These are phyloP conservation scores for Dioscorea alata DNA, from an alignment of 106 monocot species.

Conservation along the genomic window DNA sequence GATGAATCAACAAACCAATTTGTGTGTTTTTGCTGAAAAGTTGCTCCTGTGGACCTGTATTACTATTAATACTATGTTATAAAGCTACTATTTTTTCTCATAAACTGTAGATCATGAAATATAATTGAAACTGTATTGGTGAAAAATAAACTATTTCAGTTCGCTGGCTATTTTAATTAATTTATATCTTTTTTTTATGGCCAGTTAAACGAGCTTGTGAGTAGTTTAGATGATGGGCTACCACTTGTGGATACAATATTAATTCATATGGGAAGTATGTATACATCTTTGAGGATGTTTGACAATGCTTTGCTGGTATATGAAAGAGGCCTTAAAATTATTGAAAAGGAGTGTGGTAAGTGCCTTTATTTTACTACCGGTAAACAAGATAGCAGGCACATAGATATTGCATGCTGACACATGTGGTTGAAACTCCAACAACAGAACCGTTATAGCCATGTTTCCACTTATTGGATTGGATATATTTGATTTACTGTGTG, in stretches of 20 bases:
- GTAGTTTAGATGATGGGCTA: conserved; percentile 26
- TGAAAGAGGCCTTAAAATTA: conserved; percentile 50
- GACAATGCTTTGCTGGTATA: conserved; percentile 58
- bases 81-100: not conserved
- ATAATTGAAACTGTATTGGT: conserved; percentile 2
- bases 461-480: too few species aligned
- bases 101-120: not conserved
- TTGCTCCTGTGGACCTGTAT: not conserved
- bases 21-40: not conserved
- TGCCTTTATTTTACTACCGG: not conserved
- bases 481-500: too few species aligned
- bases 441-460: too few species aligned
- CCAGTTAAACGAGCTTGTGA: conserved; percentile 60
- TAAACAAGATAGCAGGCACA: too few species aligned
- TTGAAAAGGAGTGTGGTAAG: conserved; percentile 74
- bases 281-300: conserved; percentile 43
- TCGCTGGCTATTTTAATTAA: not conserved
- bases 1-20: too few species aligned
- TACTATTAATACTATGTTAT: not conserved
- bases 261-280: conserved; percentile 83
- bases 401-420: too few species aligned
- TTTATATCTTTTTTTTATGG: not conserved
- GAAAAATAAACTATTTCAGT: not conserved
- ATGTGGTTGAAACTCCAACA: too few species aligned
- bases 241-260: conserved; percentile 63